phyloP scores from a whole-genome alignment of 768 basidiomycete genomes.

The Lactarius pseudohatsudake region DNA sequence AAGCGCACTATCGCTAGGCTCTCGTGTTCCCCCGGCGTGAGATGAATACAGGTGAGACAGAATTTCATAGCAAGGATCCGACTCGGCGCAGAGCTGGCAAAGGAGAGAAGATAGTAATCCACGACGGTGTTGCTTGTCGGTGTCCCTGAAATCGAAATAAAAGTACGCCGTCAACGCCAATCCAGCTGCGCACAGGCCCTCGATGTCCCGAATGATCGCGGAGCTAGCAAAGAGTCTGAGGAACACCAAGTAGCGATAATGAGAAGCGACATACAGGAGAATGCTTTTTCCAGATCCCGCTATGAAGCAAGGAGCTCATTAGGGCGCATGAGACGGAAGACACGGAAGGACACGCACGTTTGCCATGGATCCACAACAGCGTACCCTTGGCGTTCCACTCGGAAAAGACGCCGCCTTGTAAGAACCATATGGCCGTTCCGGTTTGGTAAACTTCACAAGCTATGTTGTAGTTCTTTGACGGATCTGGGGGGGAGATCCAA shows the following conservation, averaged over 20 bases:
- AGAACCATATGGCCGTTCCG: neutral
- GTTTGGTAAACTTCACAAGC: neutral
- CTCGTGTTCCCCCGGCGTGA: neutral
- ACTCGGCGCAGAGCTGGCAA: neutral
- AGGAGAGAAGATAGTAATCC: neutral
- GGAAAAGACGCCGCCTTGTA: neutral
- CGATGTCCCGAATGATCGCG: neutral
- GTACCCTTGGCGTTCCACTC: neutral
- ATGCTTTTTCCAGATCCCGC: neutral
- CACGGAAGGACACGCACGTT: neutral
- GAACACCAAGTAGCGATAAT: neutral
- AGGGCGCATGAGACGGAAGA: neutral
- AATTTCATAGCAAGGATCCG: neutral
- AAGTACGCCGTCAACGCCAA: neutral
- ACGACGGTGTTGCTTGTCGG: neutral
- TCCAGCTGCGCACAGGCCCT: neutral
- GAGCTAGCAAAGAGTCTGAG: neutral
- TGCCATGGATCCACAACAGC: neutral
- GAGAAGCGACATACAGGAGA: neutral
- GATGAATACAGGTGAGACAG: neutral
- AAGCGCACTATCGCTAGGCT: neutral
- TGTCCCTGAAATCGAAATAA: neutral
- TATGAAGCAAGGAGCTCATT: neutral
- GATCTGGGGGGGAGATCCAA: neutral
- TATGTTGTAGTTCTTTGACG: conserved; percentile 1